Conservation (phyloP, 768 basidiomycete species). For the Mycena sanguinolenta region DNA sequence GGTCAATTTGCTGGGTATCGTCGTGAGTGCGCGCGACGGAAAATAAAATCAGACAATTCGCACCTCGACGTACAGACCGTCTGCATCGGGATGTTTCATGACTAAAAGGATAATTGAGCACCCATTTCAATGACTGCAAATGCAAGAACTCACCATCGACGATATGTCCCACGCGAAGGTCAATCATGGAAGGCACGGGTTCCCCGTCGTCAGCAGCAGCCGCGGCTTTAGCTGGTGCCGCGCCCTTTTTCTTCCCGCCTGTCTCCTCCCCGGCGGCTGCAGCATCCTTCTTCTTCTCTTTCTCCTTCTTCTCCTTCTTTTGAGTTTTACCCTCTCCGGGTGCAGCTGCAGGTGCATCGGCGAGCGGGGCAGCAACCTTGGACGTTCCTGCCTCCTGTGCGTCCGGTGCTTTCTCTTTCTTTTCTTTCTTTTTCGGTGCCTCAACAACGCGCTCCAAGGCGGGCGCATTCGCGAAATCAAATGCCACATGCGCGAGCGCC, state of each 20-base stretch:
- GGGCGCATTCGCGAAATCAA: constrained; percentile 86
- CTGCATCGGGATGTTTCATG: constrained; percentile 96
- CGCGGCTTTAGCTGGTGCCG: constrained; percentile 58
- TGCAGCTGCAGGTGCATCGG: constrained; percentile 26
- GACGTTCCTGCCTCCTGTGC: constrained; percentile 42
- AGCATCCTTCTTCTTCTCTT: constrained; percentile 68
- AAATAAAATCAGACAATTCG: constrained; percentile 26
- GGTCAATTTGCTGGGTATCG: constrained; percentile 85
- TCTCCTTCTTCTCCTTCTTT: constrained; percentile 74
- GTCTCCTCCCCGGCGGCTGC: constrained; percentile 48
- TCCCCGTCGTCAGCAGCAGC: constrained; percentile 77
- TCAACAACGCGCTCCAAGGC: constrained; percentile 79
- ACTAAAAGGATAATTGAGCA: constrained; percentile 63
- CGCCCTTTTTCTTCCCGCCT: constrained; percentile 52
- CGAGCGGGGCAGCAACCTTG: constrained; percentile 44
- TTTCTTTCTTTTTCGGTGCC: constrained; percentile 83
- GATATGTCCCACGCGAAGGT: constrained; percentile 93
- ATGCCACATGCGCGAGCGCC: constrained; percentile 67
- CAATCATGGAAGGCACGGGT: constrained; percentile 96
- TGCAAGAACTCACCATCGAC: constrained; percentile 76
- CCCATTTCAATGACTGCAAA: not conserved
- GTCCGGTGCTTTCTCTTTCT: constrained; percentile 53
- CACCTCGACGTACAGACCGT: constrained; percentile 96
- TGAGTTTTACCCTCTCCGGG: constrained; percentile 50
- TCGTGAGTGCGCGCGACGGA: constrained; percentile 14